phyloP scores from a whole-genome alignment of 1,284 basidiomycete species.

The Tylopilus sp. region DNA sequence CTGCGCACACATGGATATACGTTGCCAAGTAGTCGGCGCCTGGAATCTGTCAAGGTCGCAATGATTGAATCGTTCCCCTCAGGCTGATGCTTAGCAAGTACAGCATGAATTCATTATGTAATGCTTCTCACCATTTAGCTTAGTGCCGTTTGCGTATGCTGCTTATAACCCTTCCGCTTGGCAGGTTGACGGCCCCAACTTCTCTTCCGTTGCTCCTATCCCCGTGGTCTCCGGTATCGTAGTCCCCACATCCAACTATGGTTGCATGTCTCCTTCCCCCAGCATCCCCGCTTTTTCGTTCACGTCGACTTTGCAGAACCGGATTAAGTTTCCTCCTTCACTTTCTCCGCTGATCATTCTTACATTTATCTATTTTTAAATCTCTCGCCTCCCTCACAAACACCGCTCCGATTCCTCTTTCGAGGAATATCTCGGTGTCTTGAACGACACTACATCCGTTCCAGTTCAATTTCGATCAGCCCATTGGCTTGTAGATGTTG shows the following conservation, averaged over 20 bases:
- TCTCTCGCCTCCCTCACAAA: constrained; percentile 71
- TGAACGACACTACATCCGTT: constrained; percentile 87
- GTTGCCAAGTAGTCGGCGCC: too few relatives aligned
- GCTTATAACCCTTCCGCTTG: too few relatives aligned
- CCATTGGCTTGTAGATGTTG: constrained; percentile 61
- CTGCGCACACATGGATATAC: too few relatives aligned
- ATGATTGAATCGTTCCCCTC: too few relatives aligned
- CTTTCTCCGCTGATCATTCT: constrained; percentile 8
- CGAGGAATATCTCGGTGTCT: constrained; percentile 86
- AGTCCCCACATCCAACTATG: constrained; percentile 32
- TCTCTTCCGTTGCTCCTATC: constrained; percentile 18
- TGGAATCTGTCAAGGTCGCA: too few relatives aligned
- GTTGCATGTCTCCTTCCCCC: constrained; percentile 33
- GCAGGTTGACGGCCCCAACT: too few relatives aligned
- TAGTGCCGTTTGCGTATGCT: too few relatives aligned
- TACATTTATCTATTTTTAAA: constrained; percentile 59
- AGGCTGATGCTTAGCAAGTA: too few relatives aligned
- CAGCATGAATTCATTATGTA: too few relatives aligned
- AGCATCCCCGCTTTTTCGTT: constrained; percentile 44
- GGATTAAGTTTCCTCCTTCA: not conserved
- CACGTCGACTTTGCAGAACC: constrained; percentile 32
- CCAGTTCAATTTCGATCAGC: not conserved
- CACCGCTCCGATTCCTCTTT: constrained; percentile 77
- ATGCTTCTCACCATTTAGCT: too few relatives aligned
- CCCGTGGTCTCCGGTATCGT: constrained; percentile 26